phyloP scores from a whole-genome alignment of 2,329 filamentous ascomycete species.

The Aspergillus sp. region DNA sequence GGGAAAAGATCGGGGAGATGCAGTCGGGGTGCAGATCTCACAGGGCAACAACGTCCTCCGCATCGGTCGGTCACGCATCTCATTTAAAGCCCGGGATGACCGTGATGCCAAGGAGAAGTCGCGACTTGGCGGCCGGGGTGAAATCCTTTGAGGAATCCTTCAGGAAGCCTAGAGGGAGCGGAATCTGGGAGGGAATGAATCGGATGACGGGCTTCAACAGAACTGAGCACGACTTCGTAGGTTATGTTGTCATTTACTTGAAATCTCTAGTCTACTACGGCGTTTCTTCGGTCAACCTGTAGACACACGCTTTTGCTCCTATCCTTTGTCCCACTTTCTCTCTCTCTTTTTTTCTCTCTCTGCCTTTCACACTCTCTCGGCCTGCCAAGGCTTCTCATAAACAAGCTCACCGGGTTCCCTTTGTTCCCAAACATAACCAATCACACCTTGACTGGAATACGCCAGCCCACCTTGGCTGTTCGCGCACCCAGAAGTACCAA shows the following conservation, averaged over 20 bases:
- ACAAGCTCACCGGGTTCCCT: too few relatives aligned
- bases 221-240: not conserved
- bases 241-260: not conserved
- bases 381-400: too few relatives aligned
- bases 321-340: too few relatives aligned
- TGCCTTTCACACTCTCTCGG: too few relatives aligned
- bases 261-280: too few relatives aligned
- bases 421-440: not conserved
- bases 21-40: not conserved
- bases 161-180: not conserved
- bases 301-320: too few relatives aligned
- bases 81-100: not conserved
- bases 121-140: not conserved
- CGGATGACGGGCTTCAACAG: not conserved
- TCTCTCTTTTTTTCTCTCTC: too few relatives aligned
- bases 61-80: not conserved
- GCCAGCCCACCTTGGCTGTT: slow-evolving; percentile 10
- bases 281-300: too few relatives aligned
- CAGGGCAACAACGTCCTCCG: not conserved
- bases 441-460: slow-evolving; percentile 14
- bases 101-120: not conserved
- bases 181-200: not conserved
- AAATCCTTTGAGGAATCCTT: not conserved
- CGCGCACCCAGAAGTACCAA: slow-evolving; percentile 16
- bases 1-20: not conserved